These are phyloP conservation scores for Blepharisma japonicum DNA, from an alignment of 73 alveolate species.

Conservation along the genomic window DNA sequence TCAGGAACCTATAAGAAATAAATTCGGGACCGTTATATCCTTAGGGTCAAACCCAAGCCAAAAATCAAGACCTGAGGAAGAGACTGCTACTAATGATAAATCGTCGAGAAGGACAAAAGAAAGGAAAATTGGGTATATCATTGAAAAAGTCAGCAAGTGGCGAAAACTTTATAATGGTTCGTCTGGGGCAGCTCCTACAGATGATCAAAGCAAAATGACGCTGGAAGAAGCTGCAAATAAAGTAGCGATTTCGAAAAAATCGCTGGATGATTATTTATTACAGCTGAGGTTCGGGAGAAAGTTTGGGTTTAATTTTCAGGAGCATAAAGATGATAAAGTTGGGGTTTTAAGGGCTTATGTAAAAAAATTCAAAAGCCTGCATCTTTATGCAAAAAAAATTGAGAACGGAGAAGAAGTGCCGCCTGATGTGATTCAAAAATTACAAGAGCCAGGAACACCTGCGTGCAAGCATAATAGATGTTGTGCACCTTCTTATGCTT, in stretches of 20 bases:
- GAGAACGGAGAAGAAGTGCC: constrained; percentile 36
- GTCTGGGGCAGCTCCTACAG: constrained; percentile 51
- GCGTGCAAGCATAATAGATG: constrained; percentile 30
- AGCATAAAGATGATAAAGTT: constrained; percentile 93
- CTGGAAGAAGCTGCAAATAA: constrained; percentile 92
- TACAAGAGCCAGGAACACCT: constrained; percentile 27
- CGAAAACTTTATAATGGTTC: constrained; percentile 93
- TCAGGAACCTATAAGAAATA: constrained; percentile 18
- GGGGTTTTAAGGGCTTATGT: constrained; percentile 93
- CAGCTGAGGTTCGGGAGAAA: constrained; percentile 85
- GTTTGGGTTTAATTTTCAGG: constrained; percentile 93
- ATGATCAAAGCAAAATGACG: constrained; percentile 54
- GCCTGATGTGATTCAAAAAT: neutral
- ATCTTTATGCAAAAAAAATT: constrained; percentile 13
- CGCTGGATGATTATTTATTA: constrained; percentile 87
- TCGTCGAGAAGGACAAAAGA: constrained; percentile 84
- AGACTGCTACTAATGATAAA: neutral
- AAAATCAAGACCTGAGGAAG: neutral
- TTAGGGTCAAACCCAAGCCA: neutral
- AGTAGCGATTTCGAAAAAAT: constrained; percentile 84
- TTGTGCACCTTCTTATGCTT: constrained; percentile 8
- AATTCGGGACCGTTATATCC: constrained; percentile 26
- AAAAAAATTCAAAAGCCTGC: constrained; percentile 62
- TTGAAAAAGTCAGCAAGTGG: constrained; percentile 96
- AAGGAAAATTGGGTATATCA: constrained; percentile 93